A percentile compares a stretch with the other conserved stretches of the same genome.
Conservation (phyloP, 352 stramenopile species). For the Lagenidium giganteum region DNA sequence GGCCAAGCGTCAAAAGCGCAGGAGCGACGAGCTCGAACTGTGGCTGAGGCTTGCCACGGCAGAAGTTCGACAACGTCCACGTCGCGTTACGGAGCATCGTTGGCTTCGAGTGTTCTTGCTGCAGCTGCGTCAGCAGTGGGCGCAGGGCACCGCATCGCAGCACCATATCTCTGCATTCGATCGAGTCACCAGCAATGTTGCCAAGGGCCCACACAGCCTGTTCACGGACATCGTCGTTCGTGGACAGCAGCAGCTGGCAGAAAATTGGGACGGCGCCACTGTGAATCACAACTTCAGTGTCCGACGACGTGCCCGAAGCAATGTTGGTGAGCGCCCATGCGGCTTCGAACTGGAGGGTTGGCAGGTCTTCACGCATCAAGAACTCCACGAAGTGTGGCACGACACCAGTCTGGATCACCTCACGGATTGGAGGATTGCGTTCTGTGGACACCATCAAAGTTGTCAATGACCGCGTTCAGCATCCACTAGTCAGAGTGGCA, state of each 20-base stretch:
- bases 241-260: constrained; percentile 92
- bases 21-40: constrained; percentile 83
- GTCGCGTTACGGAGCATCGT: constrained; percentile 98
- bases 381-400: constrained; percentile 99
- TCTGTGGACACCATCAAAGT: constrained; percentile 46
- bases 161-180: constrained; percentile 95
- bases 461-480: not conserved
- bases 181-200: constrained; percentile 99
- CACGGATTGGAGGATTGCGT: constrained; percentile 98
- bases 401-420: constrained; percentile 98
- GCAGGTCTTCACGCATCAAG: constrained; percentile 93
- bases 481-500: constrained; percentile 1
- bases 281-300: constrained; percentile 98
- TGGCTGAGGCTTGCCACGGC: constrained; percentile 83
- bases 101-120: constrained; percentile 93
- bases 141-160: constrained; percentile 90
- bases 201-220: constrained; percentile 97
- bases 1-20: constrained; percentile 93
- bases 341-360: constrained; percentile 96
- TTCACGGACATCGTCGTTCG: constrained; percentile 97
- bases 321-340: constrained; percentile 99
- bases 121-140: constrained; percentile 93
- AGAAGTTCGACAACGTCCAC: constrained; percentile 99
- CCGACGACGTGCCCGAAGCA: constrained; percentile 95
- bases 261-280: constrained; percentile 97